These are phyloP conservation scores for Fonsecaea erecta DNA, from an alignment of 2,329 filamentous ascomycete species.

Conservation along the genomic window DNA sequence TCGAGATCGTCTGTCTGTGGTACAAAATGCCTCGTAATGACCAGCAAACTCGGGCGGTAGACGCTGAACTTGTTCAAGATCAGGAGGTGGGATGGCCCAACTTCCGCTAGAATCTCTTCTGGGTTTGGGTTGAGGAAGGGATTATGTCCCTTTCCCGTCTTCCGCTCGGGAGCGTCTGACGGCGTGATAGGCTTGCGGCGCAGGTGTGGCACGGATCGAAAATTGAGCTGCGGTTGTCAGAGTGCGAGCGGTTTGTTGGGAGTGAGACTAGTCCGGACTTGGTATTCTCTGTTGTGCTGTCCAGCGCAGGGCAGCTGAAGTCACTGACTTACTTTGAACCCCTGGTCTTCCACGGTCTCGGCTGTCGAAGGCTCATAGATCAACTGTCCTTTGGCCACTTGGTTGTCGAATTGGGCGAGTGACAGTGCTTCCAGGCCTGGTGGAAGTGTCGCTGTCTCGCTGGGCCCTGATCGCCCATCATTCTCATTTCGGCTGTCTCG, in stretches of 20 bases:
- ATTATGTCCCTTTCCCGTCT: slow-evolving; percentile 30
- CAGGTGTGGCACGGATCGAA: slow-evolving; percentile 37
- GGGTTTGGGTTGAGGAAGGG: slow-evolving; percentile 39
- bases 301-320: background rate
- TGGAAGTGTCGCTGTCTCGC: slow-evolving; percentile 24
- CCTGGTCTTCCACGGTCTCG: slow-evolving; percentile 36
- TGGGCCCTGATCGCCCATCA: background rate
- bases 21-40: slow-evolving; percentile 47
- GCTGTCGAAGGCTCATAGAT: slow-evolving; percentile 36
- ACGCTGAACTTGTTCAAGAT: slow-evolving; percentile 39
- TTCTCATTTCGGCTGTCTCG: background rate
- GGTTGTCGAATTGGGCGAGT: slow-evolving; percentile 35
- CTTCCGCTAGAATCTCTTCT: slow-evolving; percentile 33
- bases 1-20: slow-evolving; percentile 48
- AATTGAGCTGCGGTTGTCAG: slow-evolving; percentile 32
- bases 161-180: slow-evolving; percentile 38
- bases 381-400: slow-evolving; percentile 34
- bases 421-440: slow-evolving; percentile 40
- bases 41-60: slow-evolving; percentile 45
- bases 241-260: background rate
- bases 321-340: slow-evolving; percentile 35
- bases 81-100: slow-evolving; percentile 36
- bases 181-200: slow-evolving; percentile 37
- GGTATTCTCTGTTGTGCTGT: background rate
- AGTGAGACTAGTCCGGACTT: background rate